Evolutionary conservation across 768 basidiomycete genomes (phyloP).

Genomic region (Phlebiopsis flavidoalba): DNA sequence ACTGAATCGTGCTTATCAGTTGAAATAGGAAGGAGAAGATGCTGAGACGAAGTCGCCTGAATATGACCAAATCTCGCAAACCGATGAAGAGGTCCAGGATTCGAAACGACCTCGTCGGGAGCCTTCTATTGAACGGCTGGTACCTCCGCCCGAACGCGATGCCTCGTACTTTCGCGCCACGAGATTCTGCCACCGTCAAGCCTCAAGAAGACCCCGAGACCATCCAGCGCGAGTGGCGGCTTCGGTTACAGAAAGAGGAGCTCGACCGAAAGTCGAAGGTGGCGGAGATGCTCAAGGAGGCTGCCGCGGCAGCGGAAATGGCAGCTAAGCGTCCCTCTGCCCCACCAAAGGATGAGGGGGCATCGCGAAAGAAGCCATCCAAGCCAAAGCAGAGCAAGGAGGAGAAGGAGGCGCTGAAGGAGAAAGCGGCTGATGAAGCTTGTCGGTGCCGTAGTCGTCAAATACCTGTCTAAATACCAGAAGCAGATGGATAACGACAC

Average conservation of each 20-base stretch:
- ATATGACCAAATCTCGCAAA: background rate
- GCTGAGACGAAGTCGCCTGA: background rate
- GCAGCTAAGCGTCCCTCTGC: slow-evolving; percentile 24
- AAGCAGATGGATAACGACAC: slow-evolving; percentile 67
- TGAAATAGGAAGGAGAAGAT: slow-evolving; percentile 23
- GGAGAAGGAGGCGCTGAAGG: slow-evolving; percentile 65
- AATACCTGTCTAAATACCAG: slow-evolving; percentile 86
- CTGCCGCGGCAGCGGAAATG: slow-evolving; percentile 21
- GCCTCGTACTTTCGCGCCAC: background rate
- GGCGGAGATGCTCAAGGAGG: slow-evolving; percentile 13
- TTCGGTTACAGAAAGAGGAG: slow-evolving; percentile 31
- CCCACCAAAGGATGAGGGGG: slow-evolving; percentile 22
- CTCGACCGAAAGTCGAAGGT: slow-evolving; percentile 16
- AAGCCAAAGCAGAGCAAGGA: slow-evolving; percentile 44
- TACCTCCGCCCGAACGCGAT: background rate
- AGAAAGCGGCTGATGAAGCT: slow-evolving; percentile 81
- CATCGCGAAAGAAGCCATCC: slow-evolving; percentile 16
- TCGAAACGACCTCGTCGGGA: slow-evolving; percentile 15
- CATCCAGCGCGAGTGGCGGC: slow-evolving; percentile 26
- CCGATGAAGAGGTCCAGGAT: slow-evolving; percentile 10
- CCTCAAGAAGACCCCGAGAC: background rate
- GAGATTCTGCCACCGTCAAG: background rate
- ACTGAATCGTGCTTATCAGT: background rate
- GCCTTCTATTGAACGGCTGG: slow-evolving; percentile 12
- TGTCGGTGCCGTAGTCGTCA: slow-evolving; percentile 87